These are phyloP conservation scores for Penicillium alfredii DNA, from an alignment of 495 filamentous ascomycete genomes.

Conservation along the genomic window DNA sequence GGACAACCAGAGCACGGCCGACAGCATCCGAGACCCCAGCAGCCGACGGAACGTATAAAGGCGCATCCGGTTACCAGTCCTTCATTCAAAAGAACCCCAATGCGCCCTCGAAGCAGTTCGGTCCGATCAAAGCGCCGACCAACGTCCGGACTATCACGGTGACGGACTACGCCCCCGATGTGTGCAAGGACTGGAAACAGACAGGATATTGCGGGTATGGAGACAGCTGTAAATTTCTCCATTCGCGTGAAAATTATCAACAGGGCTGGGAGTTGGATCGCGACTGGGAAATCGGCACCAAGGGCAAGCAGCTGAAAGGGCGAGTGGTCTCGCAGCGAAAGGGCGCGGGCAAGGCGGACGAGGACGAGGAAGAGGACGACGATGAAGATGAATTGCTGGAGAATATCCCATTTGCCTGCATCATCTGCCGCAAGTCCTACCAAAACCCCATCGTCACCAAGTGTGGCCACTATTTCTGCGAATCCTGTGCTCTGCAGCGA, in stretches of 20 bases:
- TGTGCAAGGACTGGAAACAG: conserved; percentile 93
- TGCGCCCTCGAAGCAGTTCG: conserved; percentile 63
- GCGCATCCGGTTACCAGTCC: conserved; percentile 61
- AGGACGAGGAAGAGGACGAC: conserved; percentile 53
- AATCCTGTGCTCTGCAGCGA: conserved; percentile 74
- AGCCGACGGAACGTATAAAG: conserved; percentile 70
- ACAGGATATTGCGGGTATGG: conserved; percentile 71
- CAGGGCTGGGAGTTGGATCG: conserved; percentile 92
- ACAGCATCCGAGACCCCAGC: conserved; percentile 17
- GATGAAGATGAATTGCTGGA: conserved; percentile 73
- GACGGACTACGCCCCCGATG: conserved; percentile 87
- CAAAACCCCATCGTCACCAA: conserved; percentile 78
- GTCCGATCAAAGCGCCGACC: conserved; percentile 81
- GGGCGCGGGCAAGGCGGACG: conserved; percentile 38
- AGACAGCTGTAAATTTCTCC: conserved; percentile 79
- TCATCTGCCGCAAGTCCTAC: conserved; percentile 82
- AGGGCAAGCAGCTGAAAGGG: conserved; percentile 62
- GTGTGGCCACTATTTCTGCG: conserved; percentile 95
- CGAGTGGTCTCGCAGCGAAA: conserved; percentile 53
- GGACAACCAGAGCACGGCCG: conserved; percentile 47
- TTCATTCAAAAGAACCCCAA: conserved; percentile 82
- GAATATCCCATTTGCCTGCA: conserved; percentile 91
- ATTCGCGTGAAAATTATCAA: conserved; percentile 81
- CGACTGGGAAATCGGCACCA: conserved; percentile 84
- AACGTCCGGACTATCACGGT: conserved; percentile 89